phyloP scores from a whole-genome alignment of 75 land plant genomes.

The Pinus taeda region DNA sequence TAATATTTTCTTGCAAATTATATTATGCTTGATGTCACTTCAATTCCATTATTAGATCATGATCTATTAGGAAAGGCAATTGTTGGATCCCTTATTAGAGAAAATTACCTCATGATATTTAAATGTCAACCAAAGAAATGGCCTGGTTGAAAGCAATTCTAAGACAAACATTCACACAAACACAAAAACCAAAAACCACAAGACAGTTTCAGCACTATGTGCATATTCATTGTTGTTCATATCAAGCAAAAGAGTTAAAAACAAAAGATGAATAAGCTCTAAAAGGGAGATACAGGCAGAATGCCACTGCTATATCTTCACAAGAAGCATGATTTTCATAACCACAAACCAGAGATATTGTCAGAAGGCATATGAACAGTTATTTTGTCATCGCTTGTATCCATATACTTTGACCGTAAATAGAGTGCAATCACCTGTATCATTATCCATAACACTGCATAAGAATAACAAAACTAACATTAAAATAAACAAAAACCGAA shows the following conservation, averaged over 20 bases:
- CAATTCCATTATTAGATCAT: too few relatives aligned
- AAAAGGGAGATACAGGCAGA: not conserved
- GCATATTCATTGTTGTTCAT: not conserved
- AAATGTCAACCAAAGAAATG: too few relatives aligned
- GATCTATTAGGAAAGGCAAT: too few relatives aligned
- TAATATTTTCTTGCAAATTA: too few relatives aligned
- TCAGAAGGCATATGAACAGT: conserved; percentile 1
- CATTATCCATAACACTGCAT: not conserved
- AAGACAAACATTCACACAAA: not conserved
- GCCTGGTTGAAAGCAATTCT: too few relatives aligned
- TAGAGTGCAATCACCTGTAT: conserved; percentile 74
- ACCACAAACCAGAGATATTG: not conserved
- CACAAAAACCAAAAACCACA: not conserved
- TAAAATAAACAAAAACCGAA: not conserved
- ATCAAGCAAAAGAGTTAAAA: not conserved
- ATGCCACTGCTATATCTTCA: not conserved
- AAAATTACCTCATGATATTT: too few relatives aligned
- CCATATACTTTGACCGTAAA: conserved; percentile 64
- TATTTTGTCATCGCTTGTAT: not conserved
- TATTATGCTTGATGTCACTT: too few relatives aligned
- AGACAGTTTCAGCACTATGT: too few relatives aligned
- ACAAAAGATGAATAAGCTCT: not conserved
- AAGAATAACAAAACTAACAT: not conserved
- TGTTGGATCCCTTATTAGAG: too few relatives aligned
- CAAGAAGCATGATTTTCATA: not conserved